Conservation (phyloP, 305 asterid genomes). For the Euphrasia arctica region DNA sequence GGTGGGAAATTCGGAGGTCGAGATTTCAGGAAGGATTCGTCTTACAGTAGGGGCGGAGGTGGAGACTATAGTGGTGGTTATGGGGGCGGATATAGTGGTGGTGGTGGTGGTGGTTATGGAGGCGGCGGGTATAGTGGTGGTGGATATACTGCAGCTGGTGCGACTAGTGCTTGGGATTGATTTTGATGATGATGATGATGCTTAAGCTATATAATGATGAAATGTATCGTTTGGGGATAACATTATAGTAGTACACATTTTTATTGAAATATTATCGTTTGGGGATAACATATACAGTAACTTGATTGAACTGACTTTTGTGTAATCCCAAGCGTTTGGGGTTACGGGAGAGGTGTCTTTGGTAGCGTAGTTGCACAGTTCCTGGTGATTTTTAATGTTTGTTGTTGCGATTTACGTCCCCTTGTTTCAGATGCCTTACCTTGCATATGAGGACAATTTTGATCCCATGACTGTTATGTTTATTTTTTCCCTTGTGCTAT, state of each 20-base stretch:
- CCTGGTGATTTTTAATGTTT: background rate
- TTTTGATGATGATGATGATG: background rate
- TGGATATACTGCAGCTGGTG: constrained; percentile 36
- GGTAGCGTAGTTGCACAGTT: constrained; percentile 14
- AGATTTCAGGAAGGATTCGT: constrained; percentile 49
- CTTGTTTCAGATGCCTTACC: too few relatives aligned
- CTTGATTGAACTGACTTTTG: constrained; percentile 1
- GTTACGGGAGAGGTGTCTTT: constrained; percentile 22
- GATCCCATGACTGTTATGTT: too few relatives aligned
- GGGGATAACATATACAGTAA: background rate
- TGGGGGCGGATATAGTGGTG: constrained; percentile 31
- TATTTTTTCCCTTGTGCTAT: too few relatives aligned
- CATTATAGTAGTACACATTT: background rate
- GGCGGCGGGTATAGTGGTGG: constrained; percentile 33
- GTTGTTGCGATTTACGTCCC: background rate
- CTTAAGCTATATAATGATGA: background rate
- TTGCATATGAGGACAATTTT: too few relatives aligned
- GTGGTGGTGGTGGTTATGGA: constrained; percentile 34
- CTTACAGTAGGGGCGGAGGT: constrained; percentile 38
- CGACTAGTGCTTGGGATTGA: constrained; percentile 61
- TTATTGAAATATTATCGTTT: constrained; percentile 30
- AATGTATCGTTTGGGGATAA: constrained; percentile 21
- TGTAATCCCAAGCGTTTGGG: constrained; percentile 12
- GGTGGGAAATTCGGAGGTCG: constrained; percentile 63
- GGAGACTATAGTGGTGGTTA: constrained; percentile 31